Evolutionary conservation across 176 grass and related monocot genomes (phyloP), one percentile per base, ranked within the genome.

Genomic region (Triticum timopheevii): DNA sequence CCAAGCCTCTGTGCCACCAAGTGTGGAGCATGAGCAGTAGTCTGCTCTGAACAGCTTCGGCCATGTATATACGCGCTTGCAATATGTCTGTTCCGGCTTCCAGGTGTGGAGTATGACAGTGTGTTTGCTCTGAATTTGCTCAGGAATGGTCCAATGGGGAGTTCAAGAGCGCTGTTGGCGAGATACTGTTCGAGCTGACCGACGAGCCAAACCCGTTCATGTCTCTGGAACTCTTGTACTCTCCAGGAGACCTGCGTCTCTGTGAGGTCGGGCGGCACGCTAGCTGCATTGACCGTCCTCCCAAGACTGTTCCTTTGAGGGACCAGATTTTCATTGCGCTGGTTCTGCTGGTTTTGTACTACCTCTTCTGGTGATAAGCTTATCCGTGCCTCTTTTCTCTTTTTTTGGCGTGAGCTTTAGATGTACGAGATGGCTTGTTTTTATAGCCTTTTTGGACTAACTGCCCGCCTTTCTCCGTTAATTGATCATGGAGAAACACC

Each of bases 61-160:
- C 9, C 40, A 47, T 75, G 49, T 23, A 39, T 75, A 36, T n/a
- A 39, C 10, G 38, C 2, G 4, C 33, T n/a, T 56, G 45, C 6
- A 3, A 2, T 35, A 59, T 68, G 65, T 65, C 50, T 50, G 30
- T 61, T 61, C 6, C 5, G 38, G 6, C 2, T 69, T 34, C 40
- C 65, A 16, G 45, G 27, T 54, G 13, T 79, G 56, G 52, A 81
- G 13, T 33, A 50, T 47, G 30, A 63, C 49, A 80, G 23, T 63
- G 23, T 56, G 66, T 80, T 78, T 85, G 56, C 78, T 82, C 45
- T 85, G 73, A 82, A 85, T 58, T 54, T 54, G 1, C 50, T 30
- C 89, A 95, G 94, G 89, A 94, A 88, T 96, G 90, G 88, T 94
- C 90, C 61, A 88, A 59, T 39, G 86, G 92, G 76, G 82, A 96